These are phyloP conservation scores for Saccharomycopsis fibuligera DNA, from an alignment of 805 yeast genomes.

Conservation along the genomic window DNA sequence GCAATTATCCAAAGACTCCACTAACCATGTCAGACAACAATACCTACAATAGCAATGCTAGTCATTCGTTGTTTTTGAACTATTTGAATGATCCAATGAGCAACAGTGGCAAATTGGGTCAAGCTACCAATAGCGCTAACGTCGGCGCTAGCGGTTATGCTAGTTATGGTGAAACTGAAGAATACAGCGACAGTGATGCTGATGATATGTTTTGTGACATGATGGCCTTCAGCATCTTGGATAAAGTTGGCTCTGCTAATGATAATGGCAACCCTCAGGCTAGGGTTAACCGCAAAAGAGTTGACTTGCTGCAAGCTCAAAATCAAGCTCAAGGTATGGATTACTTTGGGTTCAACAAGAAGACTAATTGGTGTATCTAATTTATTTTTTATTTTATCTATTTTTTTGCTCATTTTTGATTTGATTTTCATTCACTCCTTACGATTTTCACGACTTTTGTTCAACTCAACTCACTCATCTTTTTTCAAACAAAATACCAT, in stretches of 20 bases:
- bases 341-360: too few species aligned
- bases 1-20: slow-evolving; percentile 5
- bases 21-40: neutral
- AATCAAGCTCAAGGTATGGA: neutral
- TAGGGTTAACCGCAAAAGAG: neutral
- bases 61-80: neutral
- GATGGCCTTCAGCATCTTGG: slow-evolving; percentile 17
- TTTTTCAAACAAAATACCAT: neutral
- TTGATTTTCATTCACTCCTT: too few species aligned
- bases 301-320: neutral
- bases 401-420: neutral
- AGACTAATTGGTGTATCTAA: neutral
- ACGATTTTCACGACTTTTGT: too few species aligned
- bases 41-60: neutral
- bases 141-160: neutral
- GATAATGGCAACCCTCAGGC: neutral
- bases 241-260: slow-evolving; percentile 8
- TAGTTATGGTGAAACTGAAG: neutral
- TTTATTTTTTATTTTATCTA: neutral
- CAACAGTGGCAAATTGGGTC: neutral
- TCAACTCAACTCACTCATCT: too few species aligned
- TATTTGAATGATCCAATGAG: slow-evolving; percentile 14
- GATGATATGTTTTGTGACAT: slow-evolving; percentile 17
- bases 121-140: neutral
- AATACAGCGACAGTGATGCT: slow-evolving; percentile 3